phyloP scores from a whole-genome alignment of 805 yeast genomes.

The Hanseniaspora valbyensis region DNA sequence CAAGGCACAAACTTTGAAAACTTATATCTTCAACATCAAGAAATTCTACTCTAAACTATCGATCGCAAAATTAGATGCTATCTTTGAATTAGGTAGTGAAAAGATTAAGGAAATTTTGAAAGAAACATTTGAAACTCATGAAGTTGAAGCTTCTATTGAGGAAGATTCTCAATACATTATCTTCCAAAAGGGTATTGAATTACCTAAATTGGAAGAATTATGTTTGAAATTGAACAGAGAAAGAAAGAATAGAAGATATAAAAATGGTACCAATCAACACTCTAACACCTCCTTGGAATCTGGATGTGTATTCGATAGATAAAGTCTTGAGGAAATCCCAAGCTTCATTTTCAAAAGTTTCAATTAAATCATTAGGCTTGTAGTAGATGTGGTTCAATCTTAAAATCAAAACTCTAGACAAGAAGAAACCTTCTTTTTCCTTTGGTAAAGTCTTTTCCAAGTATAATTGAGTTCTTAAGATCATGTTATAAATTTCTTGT shows the following conservation, averaged over 20 bases:
- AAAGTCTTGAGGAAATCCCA: conserved; percentile 43
- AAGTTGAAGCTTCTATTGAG: conserved; percentile 57
- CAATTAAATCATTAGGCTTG: conserved; percentile 71
- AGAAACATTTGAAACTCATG: conserved; percentile 67
- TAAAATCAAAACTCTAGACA: conserved; percentile 65
- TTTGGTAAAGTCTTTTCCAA: conserved; percentile 53
- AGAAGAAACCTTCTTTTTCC: conserved; percentile 40
- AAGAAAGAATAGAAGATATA: conserved; percentile 16
- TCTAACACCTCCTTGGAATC: too few species aligned
- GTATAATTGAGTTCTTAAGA: conserved; percentile 78
- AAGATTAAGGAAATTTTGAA: conserved; percentile 54
- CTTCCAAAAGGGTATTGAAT: conserved; percentile 67
- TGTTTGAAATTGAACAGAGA: conserved; percentile 57
- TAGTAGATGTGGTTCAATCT: conserved; percentile 88
- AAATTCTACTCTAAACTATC: conserved; percentile 66
- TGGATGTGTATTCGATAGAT: not conserved
- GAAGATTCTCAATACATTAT: conserved; percentile 51
- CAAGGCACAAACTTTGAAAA: conserved; percentile 82
- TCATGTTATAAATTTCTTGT: conserved; percentile 56
- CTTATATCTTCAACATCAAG: conserved; percentile 81
- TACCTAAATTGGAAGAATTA: conserved; percentile 75
- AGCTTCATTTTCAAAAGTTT: conserved; percentile 58
- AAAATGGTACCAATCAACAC: too few species aligned
- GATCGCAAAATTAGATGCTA: conserved; percentile 47
- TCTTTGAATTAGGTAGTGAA: conserved; percentile 51